A percentile compares a stretch with the other conserved stretches of the same genome.
Conservation (phyloP, 2,329 filamentous ascomycete species). For the Phaeosphaeriaceae sp. region DNA sequence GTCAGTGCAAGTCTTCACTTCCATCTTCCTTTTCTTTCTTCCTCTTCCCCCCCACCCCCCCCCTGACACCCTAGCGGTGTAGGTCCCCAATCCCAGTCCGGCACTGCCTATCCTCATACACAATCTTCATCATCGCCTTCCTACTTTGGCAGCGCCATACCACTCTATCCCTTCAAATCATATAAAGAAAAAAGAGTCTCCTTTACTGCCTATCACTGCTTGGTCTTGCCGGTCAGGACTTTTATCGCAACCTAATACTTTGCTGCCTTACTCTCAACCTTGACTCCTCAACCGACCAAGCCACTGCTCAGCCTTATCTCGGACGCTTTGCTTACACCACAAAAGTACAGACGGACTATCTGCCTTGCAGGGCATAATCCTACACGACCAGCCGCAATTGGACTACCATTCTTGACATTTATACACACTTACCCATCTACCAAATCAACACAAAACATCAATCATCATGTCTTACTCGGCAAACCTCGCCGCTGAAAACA, state of each 20-base stretch:
- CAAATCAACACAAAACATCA: slow-evolving; percentile 21
- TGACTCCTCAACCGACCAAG: slow-evolving; percentile 26
- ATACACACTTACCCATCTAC: slow-evolving; percentile 21
- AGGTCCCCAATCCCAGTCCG: slow-evolving; percentile 33
- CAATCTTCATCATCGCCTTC: slow-evolving; percentile 25
- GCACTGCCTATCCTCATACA: slow-evolving; percentile 32
- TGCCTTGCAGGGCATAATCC: slow-evolving; percentile 42
- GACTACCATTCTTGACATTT: slow-evolving; percentile 13
- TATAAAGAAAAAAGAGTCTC: slow-evolving; percentile 16
- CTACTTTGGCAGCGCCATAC: slow-evolving; percentile 39
- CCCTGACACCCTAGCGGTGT: slow-evolving; percentile 40
- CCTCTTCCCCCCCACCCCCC: too few species aligned
- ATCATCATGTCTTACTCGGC: slow-evolving; percentile 54
- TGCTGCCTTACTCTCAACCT: slow-evolving; percentile 37
- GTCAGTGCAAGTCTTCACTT: slow-evolving; percentile 40
- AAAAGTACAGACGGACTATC: slow-evolving; percentile 37
- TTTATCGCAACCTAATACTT: slow-evolving; percentile 34
- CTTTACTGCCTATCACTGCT: slow-evolving; percentile 26
- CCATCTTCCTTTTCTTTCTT: slow-evolving; percentile 29
- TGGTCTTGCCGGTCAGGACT: slow-evolving; percentile 44
- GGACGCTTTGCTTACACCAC: slow-evolving; percentile 44
- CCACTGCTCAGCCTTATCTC: slow-evolving; percentile 39
- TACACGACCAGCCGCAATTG: slow-evolving; percentile 10
- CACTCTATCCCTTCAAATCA: slow-evolving; percentile 22
- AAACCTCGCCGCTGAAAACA: slow-evolving; percentile 62